Conservation (phyloP, 163 green algal genomes). For the Scenedesmus sp. region DNA sequence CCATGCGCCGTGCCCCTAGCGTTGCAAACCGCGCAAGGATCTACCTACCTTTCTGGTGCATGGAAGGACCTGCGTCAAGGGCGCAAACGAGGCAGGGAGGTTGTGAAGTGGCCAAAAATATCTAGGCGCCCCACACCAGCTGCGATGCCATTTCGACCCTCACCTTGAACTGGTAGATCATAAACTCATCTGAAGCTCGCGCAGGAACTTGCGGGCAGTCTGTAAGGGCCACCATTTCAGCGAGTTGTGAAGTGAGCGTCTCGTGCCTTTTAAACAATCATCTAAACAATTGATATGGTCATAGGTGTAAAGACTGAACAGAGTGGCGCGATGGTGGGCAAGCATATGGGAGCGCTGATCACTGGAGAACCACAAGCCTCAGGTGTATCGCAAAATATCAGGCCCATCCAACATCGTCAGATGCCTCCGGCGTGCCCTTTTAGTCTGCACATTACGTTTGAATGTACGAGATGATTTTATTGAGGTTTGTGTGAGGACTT, state of each 20-base stretch:
- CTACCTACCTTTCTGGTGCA: conserved; percentile 30
- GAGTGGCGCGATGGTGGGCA: neutral
- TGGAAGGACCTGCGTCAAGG: neutral
- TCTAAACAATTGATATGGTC: neutral
- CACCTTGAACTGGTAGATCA: conserved; percentile 51
- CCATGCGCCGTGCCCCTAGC: neutral
- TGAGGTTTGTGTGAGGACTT: neutral
- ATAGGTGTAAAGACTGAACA: neutral
- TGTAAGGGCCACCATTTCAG: neutral
- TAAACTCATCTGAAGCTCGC: conserved; percentile 25
- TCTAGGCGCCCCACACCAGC: neutral
- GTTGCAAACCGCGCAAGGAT: no score
- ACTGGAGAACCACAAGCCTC: neutral
- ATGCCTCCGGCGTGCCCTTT: neutral
- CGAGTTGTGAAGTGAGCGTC: neutral
- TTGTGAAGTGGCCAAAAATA: conserved; percentile 7
- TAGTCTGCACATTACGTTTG: no score
- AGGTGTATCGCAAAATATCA: no score
- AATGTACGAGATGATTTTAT: no score
- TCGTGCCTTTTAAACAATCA: neutral
- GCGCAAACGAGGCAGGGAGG: neutral
- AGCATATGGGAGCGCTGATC: neutral
- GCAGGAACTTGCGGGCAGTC: conserved; percentile 1
- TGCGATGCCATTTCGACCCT: neutral
- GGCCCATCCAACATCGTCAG: neutral